Evolutionary conservation across 495 filamentous ascomycete genomes (phyloP).

Genomic region (Hypoxylon fuscum): DNA sequence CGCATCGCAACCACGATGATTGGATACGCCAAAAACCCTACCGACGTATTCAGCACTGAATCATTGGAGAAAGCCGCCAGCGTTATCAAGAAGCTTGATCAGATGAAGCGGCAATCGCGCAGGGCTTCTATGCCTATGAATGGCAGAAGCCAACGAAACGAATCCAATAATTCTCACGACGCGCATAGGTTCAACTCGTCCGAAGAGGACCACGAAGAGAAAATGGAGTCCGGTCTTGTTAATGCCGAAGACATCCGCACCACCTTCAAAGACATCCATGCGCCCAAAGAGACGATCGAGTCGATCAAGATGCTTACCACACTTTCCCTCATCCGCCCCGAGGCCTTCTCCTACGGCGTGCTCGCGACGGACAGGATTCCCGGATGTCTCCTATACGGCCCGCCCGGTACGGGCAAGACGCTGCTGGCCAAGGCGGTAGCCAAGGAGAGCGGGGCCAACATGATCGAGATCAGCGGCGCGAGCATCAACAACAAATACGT

Average conservation of each 20-base stretch:
- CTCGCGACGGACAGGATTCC: conserved; percentile 90
- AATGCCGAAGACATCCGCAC: conserved; percentile 83
- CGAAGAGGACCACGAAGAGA: conserved; percentile 73
- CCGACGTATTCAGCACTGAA: conserved; percentile 31
- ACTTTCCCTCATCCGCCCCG: conserved; percentile 85
- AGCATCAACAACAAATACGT: conserved; percentile 96
- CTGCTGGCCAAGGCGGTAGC: conserved; percentile 95
- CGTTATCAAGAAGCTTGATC: conserved; percentile 16
- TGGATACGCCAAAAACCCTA: conserved; percentile 48
- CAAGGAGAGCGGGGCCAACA: conserved; percentile 90
- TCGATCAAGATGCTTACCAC: conserved; percentile 89
- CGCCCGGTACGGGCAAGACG: conserved; percentile 96
- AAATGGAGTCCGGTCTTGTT: conserved; percentile 80
- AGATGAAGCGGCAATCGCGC: conserved; percentile 5
- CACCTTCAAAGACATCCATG: conserved; percentile 85
- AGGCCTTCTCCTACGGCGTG: conserved; percentile 96
- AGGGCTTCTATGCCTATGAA: background rate
- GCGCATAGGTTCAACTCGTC: conserved; percentile 11
- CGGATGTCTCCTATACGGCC: conserved; percentile 90
- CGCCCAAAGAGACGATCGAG: conserved; percentile 82
- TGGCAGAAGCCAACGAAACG: conserved; percentile 14
- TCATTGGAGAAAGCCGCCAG: conserved; percentile 27
- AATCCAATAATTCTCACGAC: conserved; percentile 10
- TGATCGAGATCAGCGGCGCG: conserved; percentile 64
- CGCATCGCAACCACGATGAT: conserved; percentile 69